Evolutionary conservation across 139 green algal species (phyloP), one percentile per base, ranked within the genome.

Genomic region (Axilococcus clingmanii): DNA sequence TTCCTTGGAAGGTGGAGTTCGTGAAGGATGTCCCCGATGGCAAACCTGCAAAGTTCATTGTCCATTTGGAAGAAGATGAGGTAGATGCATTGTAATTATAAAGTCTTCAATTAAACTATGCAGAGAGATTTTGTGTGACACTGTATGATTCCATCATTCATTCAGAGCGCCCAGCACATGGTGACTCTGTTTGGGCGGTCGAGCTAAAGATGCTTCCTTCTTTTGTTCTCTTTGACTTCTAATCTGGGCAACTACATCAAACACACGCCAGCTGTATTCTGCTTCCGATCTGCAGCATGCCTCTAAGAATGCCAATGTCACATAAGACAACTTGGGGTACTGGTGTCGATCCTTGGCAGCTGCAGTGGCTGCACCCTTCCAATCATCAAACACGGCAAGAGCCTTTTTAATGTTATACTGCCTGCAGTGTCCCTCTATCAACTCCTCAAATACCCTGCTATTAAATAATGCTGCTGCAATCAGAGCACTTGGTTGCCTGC

Each of bases 1-100:
- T 86, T 23, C 82, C 80, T 0, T 81, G 60, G 43, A 67, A 77
- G 16, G 68, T 85, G 9, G 51, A 78, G 53, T 89, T 88, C 48
- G 29, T 56, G 14, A 38, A 73, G 3, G 37, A 48, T 4, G 33
- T 41, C 7, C 20, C 47, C 14, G 63, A 66, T 15, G 69, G 48
- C 4, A 77, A 77, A 60, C 35, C 45, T 5, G 34, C 48, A 4
- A 91, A 87, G 47, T 66, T 87, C 27, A 36, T 80, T n/a, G 72
- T 52, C 1, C 82, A 91, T 59, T 37, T 91, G 78, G 82, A 57
- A 22, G 49, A 41, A 7, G 36, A 57, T 46, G 49, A 57, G 15
- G 9, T 53, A 9, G 45, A 53, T n/a, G 14, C 12, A 20, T 11
- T 19, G 6, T 53, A 57, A 20, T 40, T 16, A 57, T 22, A 22